Base-by-base conservation (phyloP, 768 basidiomycete species). In the Lepiota brunneoincarnata region DNA sequence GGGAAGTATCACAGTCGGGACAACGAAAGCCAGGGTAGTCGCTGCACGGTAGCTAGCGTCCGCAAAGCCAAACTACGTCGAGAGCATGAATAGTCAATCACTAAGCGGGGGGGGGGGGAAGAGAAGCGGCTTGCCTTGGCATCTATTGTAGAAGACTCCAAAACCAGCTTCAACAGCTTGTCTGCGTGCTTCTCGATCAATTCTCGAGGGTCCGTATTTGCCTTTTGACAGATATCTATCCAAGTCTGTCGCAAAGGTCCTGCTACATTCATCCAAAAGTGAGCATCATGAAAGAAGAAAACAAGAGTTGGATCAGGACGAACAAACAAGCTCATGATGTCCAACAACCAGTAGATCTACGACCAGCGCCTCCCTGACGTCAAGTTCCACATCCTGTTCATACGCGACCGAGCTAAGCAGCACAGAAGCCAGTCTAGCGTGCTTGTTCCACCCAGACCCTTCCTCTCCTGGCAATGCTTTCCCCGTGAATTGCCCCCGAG, bases 171-270 rank as follows among this genome's bases (percentile, higher is more conserved):
- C 55, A 91, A 59, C 11, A 87, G 65, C 6, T 66, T 67, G 53
- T 84, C 78, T 1, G 83, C 40, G 54, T 82, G 72, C 20, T 68
- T 71, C 6, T 72, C 73, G 3, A 89, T 74, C 5, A 90, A 67
- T 12, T 79, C 77, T 18, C 74, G 72, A 1, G 93, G 93, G 63
- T 96, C 91, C 3, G 78, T 63, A 1, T 73, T 65, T 0, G 87
- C 84, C 54, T 77, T 80, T 59, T 90, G 91, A 51, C 88, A 90
- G 4, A 91, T 58, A 51, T 92, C 89, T 55, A 95, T 88, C 93
- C 93, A 97, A 1, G 77, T 78, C 59, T 82, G 84, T 15, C 82
- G 78, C 7, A 79, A 76, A 14, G 72, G 67, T 18, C 72, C 76
- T 58, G 75, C 81, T 81, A 35, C 4, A 40, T 35, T 6, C 54